Base-by-base conservation (phyloP, 2,329 filamentous ascomycete species). In the Didymellaceae sp. region DNA sequence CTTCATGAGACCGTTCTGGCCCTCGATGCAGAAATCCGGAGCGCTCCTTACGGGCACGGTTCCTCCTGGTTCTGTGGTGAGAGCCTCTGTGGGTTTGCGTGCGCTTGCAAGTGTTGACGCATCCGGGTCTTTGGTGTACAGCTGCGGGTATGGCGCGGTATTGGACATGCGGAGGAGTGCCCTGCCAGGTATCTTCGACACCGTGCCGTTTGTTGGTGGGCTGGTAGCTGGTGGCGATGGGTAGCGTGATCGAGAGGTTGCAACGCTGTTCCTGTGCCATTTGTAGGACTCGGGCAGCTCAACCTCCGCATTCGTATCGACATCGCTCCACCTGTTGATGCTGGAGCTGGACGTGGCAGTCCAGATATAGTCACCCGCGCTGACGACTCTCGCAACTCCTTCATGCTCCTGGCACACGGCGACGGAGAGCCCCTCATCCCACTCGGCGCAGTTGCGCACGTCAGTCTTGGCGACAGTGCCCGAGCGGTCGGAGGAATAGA, bases 401-500 rank as follows among this genome's bases (percentile, higher is more conserved):
- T 91, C 90, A 62, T 96, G 89, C 74, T 99, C 94, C 69, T 97
- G 90, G 42, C 90, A 89, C 5, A 96, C 80, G n/a, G 93, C 93
- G 11, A 97, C 81, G 11, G 90, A 96, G 6, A 96, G 77, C 1
- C 93, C 94, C 63, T 96, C 89, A 64, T 97, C 92, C 74, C 93
- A 82, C 57, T 91, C 88, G 16, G 83, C 81, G 21, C 86, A 80
- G 49, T 86, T 85, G 58, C 92, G 84, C 20, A 93, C 88, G 70
- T 99, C 94, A 1, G 93, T 97, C 79, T 97, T 99, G 45, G 91
- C 93, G n/a, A 99, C 87, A 54, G 97, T 76, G 2, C 94, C 94
- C 1, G 91, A 92, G 42, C 93, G 87, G 74, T 99, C 94, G 62
- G 88, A 90, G 47, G 93, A 97, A 77, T 97, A 97, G 74, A 99